Evolutionary conservation across 306 rosid species (phyloP), one percentile per base, ranked within the genome.

Genomic region (Glycyrrhiza uralensis): DNA sequence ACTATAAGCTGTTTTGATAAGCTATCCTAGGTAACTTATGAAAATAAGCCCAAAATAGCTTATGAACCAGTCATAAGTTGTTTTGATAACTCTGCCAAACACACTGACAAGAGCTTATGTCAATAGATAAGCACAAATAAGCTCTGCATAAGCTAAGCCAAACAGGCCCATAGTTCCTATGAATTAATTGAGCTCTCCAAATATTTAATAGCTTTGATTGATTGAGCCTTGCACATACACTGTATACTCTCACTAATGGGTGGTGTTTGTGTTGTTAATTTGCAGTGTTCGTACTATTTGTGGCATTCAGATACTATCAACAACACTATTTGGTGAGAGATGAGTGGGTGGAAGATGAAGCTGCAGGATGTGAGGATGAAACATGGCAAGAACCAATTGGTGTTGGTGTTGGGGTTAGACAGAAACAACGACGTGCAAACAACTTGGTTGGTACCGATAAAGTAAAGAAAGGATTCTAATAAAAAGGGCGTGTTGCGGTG

Each of bases 251-350:
- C 14, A 15, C 2, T 57, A 71, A 73, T 26, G 36, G 36, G 6
- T 54, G 50, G 11, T 38, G 45, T 60, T 39, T 38, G 45, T 60
- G 30, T 2, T 66, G 59, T 67, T 20, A 42, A 58, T 72, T 70
- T 88, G 88, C 89, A 92, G 98, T 82, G 49, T 93, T 93, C 60
- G 62, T 93, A 68, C 72, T 90, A 79, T 82, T 77, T 55, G 96
- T 81, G 78, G 96, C 93, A 36, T 84, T 90, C 74, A 84, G 87
- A 73, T 88, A 86, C 83, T 88, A 90, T 74, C 97, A 88, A 71
- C 97, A 93, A 41, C 81, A 82, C 69, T 85, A 85, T 23, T 2
- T 84, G 35, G 83, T 44, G 36, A 74, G 67, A 11, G 89, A 86
- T 28, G 92, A 80, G 19, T 90, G 85, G 77, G 77, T 63, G 28